phyloP scores from a whole-genome alignment of 2,329 filamentous ascomycete species.

The Hypomyces rosellus region DNA sequence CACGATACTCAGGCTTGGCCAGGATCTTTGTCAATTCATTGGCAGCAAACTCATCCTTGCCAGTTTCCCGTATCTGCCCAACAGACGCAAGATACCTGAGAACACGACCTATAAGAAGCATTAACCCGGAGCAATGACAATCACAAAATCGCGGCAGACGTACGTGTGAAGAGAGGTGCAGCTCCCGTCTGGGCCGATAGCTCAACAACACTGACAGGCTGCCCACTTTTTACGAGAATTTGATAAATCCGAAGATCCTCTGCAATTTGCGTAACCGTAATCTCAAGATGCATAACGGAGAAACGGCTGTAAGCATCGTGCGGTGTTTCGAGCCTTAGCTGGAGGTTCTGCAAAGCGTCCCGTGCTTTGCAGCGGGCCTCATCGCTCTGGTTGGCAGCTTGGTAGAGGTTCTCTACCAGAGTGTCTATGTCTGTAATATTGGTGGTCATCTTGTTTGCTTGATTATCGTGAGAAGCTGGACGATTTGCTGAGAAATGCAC shows the following conservation, averaged over 20 bases:
- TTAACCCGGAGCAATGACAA: background rate
- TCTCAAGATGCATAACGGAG: background rate
- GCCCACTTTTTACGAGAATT: background rate
- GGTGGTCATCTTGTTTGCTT: background rate
- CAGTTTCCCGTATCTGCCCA: conserved; percentile 23
- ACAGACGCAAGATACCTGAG: conserved; percentile 26
- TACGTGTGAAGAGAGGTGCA: background rate
- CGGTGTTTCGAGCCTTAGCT: background rate
- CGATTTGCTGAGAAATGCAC: no score
- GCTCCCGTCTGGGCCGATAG: background rate
- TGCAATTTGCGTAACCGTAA: background rate
- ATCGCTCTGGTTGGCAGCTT: background rate
- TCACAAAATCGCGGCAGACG: background rate
- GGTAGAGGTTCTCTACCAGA: background rate
- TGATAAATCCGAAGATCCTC: background rate
- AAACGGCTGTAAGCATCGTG: background rate
- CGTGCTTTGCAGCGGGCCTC: background rate
- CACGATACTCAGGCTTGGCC: conserved; percentile 19
- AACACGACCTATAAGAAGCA: conserved; percentile 18
- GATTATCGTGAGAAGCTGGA: no score
- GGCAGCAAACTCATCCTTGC: conserved; percentile 21
- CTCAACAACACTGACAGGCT: background rate
- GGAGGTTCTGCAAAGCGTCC: background rate
- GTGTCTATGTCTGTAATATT: background rate
- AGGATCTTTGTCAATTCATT: conserved; percentile 23